phyloP scores from a whole-genome alignment of 768 basidiomycete species.

The Collybia sordida region DNA sequence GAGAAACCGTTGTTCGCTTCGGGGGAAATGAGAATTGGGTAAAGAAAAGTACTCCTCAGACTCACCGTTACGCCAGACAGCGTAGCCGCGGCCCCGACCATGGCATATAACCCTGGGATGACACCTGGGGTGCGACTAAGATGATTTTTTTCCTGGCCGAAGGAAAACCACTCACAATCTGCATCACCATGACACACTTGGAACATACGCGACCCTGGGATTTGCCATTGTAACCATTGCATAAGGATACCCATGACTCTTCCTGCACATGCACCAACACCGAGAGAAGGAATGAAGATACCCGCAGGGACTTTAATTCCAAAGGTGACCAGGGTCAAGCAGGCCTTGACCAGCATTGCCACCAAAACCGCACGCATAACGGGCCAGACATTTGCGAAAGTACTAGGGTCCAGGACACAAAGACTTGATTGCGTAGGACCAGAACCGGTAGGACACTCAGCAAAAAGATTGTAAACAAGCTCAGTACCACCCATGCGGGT shows the following conservation, averaged over 20 bases:
- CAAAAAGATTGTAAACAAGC: conserved; percentile 88
- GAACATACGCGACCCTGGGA: conserved; percentile 66
- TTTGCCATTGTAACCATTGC: conserved; percentile 68
- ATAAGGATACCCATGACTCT: conserved; percentile 80
- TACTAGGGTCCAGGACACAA: conserved; percentile 66
- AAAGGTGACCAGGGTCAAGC: conserved; percentile 84
- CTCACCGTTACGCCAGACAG: conserved; percentile 93
- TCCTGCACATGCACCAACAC: conserved; percentile 92
- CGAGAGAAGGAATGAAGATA: conserved; percentile 95
- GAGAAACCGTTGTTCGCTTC: conserved; percentile 85
- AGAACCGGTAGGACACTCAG: conserved; percentile 72
- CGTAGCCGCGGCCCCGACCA: conserved; percentile 94
- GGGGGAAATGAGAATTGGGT: conserved; percentile 3
- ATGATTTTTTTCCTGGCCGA: not conserved
- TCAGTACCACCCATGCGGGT: conserved; percentile 95
- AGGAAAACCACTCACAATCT: conserved; percentile 49
- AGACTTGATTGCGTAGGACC: conserved; percentile 59
- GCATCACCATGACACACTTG: conserved; percentile 59
- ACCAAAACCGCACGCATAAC: conserved; percentile 66
- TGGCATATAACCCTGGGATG: conserved; percentile 89
- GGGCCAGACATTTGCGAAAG: conserved; percentile 53
- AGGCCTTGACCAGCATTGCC: conserved; percentile 80
- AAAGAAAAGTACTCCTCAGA: conserved; percentile 12
- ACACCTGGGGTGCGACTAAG: conserved; percentile 39
- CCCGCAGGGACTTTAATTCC: conserved; percentile 92